Evolutionary conservation across 768 basidiomycete genomes (phyloP), one percentile per base, ranked within the genome.

Genomic region (Scleroderma citrinum): DNA sequence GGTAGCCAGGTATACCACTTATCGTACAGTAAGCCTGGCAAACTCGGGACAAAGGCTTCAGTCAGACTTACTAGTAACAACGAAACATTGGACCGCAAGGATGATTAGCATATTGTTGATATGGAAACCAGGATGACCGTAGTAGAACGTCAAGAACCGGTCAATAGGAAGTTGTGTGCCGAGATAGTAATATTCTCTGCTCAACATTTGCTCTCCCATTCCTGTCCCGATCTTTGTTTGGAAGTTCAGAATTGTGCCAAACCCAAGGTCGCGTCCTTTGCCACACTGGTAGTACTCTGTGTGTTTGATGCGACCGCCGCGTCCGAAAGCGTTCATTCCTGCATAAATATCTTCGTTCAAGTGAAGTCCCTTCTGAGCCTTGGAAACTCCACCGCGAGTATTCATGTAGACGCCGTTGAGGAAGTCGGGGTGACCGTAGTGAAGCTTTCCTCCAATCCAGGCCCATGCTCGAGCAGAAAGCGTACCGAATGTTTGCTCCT

Each of bases 181-280:
- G 54, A 99, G 71, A 62, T 98, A 98, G 69, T 99, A 99, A 67
- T 99, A 98, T 70, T 98, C 96, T 54, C 96, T 83, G 71, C 92
- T 96, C 61, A 99, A 79, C 91, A 98, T 92, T 69, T 99, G 96
- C 66, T 99, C 96, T 32, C 96, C 96, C 96, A 99, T 99, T 68
- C 96, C 96, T n/a, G 94, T 98, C 12, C 96, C 95, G 60, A 99
- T 94, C 81, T 99, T 99, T 49, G 96, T 99, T 77, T 92, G 88
- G 87, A 99, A 99, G 70, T 99, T 99, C 60, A 99, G 72, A 62
- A 98, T 98, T 19, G 96, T 99, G 29, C 95, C 95, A 68, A 99
- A 98, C 21, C 96, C 96, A 52, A 99, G 82, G 75, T 98, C 96
- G 68, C 96, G 86, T 48, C 96, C 96, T 70, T 98, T 97, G 43